Evolutionary conservation across 306 rosid species (phyloP).

Genomic region (Calophaca sinica): DNA sequence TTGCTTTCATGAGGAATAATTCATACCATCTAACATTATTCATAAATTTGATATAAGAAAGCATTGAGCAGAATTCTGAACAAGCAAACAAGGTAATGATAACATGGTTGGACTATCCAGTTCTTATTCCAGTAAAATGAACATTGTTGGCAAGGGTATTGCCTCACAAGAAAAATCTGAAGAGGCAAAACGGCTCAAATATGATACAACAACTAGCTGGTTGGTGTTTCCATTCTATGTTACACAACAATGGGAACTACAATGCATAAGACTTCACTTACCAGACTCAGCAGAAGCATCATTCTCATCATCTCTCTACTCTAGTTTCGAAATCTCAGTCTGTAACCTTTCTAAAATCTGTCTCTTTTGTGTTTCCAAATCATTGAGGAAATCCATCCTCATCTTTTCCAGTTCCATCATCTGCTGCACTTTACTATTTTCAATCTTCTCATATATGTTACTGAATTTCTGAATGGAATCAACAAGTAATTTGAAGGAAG

Average conservation of each 20-base stretch:
- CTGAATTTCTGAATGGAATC: constrained; percentile 77
- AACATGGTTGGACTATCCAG: constrained; percentile 33
- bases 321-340: constrained; percentile 69
- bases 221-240: constrained; percentile 48
- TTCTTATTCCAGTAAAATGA: constrained; percentile 43
- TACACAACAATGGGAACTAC: constrained; percentile 45
- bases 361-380: constrained; percentile 77
- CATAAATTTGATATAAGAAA: constrained; percentile 26
- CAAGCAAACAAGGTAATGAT: constrained; percentile 24
- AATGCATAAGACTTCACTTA: constrained; percentile 48
- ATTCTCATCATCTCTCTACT: constrained; percentile 63
- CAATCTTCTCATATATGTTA: constrained; percentile 81
- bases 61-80: constrained; percentile 32
- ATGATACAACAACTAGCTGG: constrained; percentile 55
- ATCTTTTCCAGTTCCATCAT: constrained; percentile 84
- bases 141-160: constrained; percentile 49
- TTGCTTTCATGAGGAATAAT: not conserved
- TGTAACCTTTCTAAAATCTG: constrained; percentile 77
- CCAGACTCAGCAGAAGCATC: constrained; percentile 65
- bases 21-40: constrained; percentile 22
- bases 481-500: constrained; percentile 78
- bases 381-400: constrained; percentile 84
- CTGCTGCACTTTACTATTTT: constrained; percentile 72
- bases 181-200: constrained; percentile 48
- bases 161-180: constrained; percentile 45